Evolutionary conservation across 192 early-diverging fungal genomes (phyloP), one percentile per base, ranked within the genome.

Genomic region (Fimicolochytrium jonesii): DNA sequence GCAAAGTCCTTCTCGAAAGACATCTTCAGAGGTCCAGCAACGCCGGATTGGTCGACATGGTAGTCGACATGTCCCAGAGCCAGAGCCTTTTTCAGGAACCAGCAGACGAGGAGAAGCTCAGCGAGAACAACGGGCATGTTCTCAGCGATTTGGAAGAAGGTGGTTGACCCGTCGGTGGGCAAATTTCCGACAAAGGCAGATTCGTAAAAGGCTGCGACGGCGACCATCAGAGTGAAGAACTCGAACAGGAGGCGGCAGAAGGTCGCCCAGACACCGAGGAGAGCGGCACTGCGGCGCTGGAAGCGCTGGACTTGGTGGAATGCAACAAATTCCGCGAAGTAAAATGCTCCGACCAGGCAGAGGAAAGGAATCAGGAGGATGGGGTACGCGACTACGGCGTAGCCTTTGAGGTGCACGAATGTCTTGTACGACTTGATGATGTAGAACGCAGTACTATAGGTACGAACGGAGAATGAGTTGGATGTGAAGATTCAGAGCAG

Each of bases 341-440:
- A 13, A 44, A 44, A 44, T 17, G 23, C 23, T 3, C 4, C 43
- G 18, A 44, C 18, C 3, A 44, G 43, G 4, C n/a, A 22, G 18
- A 44, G 13, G 18, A 13, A 17, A 23, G 43, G 43, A 44, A 44
- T 44, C 4, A 44, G 43, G 13, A 44, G n/a, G 43, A 44, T 6
- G 13, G 43, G 43, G 43, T 44, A 44, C 4, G 15, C 4, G 13
- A 44, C 13, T n/a, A n/a, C n/a, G n/a, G n/a, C n/a, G n/a, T n/a
- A n/a, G n/a, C 20, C 5, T 59, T 72, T 29, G 61, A 36, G 4
- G 18, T 31, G 10, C 54, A 64, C 18, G 61, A 52, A 32, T 17
- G 20, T 2, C 73, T 76, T 59, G 55, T 68, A 49, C 70, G 73
- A 56, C 56, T 26, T 33, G 57, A 76, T 23, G 74, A n/a, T n/a